Evolutionary conservation across 2,329 filamentous ascomycete genomes (phyloP).

Genomic region (Mycocentrospora acerina): DNA sequence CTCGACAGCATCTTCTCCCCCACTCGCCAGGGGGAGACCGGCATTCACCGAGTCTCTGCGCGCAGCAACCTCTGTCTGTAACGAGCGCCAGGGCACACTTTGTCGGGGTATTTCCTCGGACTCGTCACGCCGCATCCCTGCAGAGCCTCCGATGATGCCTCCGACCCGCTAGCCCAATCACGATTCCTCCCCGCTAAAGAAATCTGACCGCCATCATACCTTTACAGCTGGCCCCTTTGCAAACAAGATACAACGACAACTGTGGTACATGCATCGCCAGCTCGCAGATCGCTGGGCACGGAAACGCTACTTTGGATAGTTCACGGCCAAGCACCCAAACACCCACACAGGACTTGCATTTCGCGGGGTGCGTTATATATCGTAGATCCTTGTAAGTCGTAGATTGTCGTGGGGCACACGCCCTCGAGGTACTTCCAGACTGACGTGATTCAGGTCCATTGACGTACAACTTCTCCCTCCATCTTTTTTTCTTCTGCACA

Average conservation of each 20-base stretch:
- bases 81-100: too few species aligned
- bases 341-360: too few species aligned
- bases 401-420: too few species aligned
- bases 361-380: conserved; percentile 10
- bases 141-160: conserved; percentile 19
- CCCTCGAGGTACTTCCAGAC: too few species aligned
- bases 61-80: too few species aligned
- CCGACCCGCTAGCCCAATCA: conserved; percentile 22
- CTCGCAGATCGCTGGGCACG: conserved; percentile 54
- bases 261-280: conserved; percentile 55
- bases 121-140: conserved; percentile 9
- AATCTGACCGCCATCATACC: conserved; percentile 15
- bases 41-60: too few species aligned
- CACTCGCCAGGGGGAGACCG: too few species aligned
- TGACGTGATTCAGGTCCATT: too few species aligned
- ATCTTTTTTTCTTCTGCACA: conserved; percentile 2
- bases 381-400: neutral
- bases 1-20: too few species aligned
- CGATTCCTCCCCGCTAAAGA: conserved; percentile 16
- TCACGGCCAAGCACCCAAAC: too few species aligned
- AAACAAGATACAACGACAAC: conserved; percentile 3
- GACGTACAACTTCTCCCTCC: neutral
- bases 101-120: too few species aligned
- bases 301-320: conserved; percentile 49
- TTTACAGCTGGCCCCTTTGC: neutral